Conservation (phyloP, 805 yeast species). For the Priceomyces castillae region DNA sequence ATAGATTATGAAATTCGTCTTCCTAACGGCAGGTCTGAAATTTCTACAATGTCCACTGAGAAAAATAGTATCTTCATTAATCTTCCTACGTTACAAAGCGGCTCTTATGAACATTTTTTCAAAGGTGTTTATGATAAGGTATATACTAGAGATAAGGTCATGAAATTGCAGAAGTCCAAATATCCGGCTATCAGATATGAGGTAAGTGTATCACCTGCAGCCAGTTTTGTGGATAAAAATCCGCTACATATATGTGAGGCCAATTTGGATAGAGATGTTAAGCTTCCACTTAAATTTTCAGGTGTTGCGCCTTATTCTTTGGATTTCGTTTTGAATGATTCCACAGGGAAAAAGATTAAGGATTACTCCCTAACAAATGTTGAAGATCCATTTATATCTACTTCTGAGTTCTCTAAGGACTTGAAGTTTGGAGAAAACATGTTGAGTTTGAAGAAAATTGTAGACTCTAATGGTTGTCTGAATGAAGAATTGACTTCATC, state of each 20-base stretch:
- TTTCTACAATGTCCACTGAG: slow-evolving; percentile 31
- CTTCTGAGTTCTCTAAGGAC: slow-evolving; percentile 24
- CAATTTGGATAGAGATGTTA: slow-evolving; percentile 25
- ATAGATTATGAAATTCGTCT: slow-evolving; percentile 60
- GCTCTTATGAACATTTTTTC: slow-evolving; percentile 61
- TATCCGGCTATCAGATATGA: slow-evolving; percentile 28
- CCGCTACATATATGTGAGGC: slow-evolving; percentile 47
- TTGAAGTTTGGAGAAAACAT: slow-evolving; percentile 66
- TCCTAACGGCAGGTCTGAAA: slow-evolving; percentile 52
- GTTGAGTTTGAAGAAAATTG: slow-evolving; percentile 54
- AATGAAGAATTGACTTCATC: slow-evolving; percentile 37
- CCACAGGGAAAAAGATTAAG: slow-evolving; percentile 53
- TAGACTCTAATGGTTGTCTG: slow-evolving; percentile 70
- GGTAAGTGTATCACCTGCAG: slow-evolving; percentile 63
- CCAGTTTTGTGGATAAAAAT: slow-evolving; percentile 45
- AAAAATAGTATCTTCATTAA: slow-evolving; percentile 28
- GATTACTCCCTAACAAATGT: slow-evolving; percentile 45
- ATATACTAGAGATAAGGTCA: slow-evolving; percentile 43
- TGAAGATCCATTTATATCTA: slow-evolving; percentile 18
- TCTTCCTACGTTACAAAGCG: slow-evolving; percentile 45
- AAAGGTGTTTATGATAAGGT: slow-evolving; percentile 62
- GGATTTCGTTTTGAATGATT: slow-evolving; percentile 58
- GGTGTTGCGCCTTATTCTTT: slow-evolving; percentile 66
- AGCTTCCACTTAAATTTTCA: slow-evolving; percentile 49
- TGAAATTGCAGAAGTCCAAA: slow-evolving; percentile 3